These are phyloP conservation scores for Sutorius eximius DNA, from an alignment of 1,284 basidiomycete genomes.

Conservation along the genomic window DNA sequence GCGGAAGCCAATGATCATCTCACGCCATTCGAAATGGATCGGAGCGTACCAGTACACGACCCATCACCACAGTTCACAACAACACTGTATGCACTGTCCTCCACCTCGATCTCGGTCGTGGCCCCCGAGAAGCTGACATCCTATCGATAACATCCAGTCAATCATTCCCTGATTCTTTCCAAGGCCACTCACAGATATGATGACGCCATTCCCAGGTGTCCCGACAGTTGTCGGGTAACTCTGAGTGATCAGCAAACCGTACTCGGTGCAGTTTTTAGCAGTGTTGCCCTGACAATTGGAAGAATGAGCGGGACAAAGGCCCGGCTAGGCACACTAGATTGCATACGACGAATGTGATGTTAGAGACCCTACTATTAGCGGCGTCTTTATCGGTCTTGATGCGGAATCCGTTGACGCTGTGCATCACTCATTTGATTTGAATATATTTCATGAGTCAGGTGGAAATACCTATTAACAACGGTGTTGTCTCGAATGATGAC, in stretches of 20 bases:
- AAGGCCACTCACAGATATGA: constrained; percentile 28
- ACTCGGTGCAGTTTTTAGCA: constrained; percentile 41
- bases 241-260: constrained; percentile 48
- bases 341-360: constrained; percentile 42
- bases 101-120: constrained; percentile 39
- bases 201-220: constrained; percentile 49
- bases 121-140: constrained; percentile 41
- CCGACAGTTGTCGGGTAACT: constrained; percentile 48
- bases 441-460: background rate
- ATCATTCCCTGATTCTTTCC: background rate
- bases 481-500: constrained; percentile 51
- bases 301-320: constrained; percentile 1
- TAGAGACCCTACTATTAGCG: constrained; percentile 40
- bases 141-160: constrained; percentile 23
- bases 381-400: constrained; percentile 47
- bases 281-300: constrained; percentile 39
- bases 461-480: constrained; percentile 41
- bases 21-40: background rate
- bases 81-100: constrained; percentile 36
- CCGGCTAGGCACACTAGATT: background rate
- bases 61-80: constrained; percentile 47
- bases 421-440: constrained; percentile 3
- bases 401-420: constrained; percentile 44
- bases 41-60: constrained; percentile 42
- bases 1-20: background rate